Base-by-base conservation (phyloP, 2,329 filamentous ascomycete species). In the Dactylellina parvicollis region DNA sequence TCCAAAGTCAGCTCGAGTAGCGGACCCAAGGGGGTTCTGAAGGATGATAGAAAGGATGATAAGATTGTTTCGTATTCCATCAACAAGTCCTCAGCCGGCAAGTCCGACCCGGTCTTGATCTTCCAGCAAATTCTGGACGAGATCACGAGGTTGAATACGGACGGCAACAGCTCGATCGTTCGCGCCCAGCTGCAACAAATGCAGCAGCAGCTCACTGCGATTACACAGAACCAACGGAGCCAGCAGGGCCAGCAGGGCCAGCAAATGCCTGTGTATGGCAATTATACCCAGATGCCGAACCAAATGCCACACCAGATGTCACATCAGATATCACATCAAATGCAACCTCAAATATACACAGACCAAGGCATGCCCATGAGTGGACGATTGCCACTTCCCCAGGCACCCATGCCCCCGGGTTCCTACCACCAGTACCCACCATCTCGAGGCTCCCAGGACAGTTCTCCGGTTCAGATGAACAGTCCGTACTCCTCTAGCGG, bases 141-240 rank as follows among this genome's bases (percentile, higher is more conserved):
- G 16, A 24, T 69, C 14, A 69, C 64, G 4, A 49, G 20, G 22
- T 4, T 60, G 2, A 69, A 69, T 38, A 69, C 64, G 20, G 49
- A n/a, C 10, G 47, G 55, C 38, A 69, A 69, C 46, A 26, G 20
- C 14, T 46, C 38, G 22, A 47, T 55, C 14, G 10, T 69, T 10
- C 55, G 55, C 22, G 18, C 38, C 4, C 55, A 60, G 26, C 24
- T 69, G 3, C 55, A 60, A 32, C 64, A 69, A 14, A 7, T 61
- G 7, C 49, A 60, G 22, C 22, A 44, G 14, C 40, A 32, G 22
- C 18, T 66, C 14, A 9, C 28, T 2, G 46, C 34, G 20, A 20
- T 67, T 8, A 16, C 28, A n/a, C 52, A 54, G 32, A 59, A 54
- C 8, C 54, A 44, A 14, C 46, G 24, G 26, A 52, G 16, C 32